Percentiles rank a stretch among this genome's conserved stretches.
phyloP scores from a whole-genome alignment of 116 monocot genomes.

The Cymodocea nodosa region DNA sequence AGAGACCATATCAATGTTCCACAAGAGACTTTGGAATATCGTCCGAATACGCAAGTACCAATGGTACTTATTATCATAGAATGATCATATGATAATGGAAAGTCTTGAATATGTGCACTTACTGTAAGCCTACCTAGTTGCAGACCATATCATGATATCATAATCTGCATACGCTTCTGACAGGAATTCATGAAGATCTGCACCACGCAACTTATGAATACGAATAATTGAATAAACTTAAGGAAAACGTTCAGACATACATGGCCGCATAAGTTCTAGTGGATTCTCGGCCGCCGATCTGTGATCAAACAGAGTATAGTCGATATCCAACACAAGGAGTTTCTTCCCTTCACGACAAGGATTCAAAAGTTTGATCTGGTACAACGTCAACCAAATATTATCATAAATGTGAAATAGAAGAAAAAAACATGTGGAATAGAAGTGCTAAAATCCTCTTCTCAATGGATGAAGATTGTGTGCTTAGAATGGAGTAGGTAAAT shows the following conservation, averaged over 20 bases:
- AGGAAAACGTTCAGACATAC: constrained; percentile 28
- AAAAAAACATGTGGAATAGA: too few relatives aligned
- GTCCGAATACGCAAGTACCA: too few relatives aligned
- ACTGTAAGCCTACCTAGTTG: constrained; percentile 57
- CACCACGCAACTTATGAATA: background rate
- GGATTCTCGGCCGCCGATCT: constrained; percentile 93
- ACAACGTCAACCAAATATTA: background rate
- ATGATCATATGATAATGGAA: too few relatives aligned
- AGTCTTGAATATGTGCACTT: background rate
- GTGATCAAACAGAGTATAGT: constrained; percentile 97
- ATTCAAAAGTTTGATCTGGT: constrained; percentile 72
- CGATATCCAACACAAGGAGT: constrained; percentile 92
- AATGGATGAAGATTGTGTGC: too few relatives aligned
- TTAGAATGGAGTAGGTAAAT: too few relatives aligned
- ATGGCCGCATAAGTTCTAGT: constrained; percentile 86
- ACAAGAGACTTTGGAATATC: background rate
- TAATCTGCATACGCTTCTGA: constrained; percentile 78
- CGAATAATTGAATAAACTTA: background rate
- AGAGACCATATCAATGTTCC: background rate
- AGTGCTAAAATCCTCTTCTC: too few relatives aligned
- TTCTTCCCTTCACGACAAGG: constrained; percentile 92
- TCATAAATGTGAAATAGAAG: background rate
- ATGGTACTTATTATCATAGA: too few relatives aligned
- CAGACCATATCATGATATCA: constrained; percentile 98
- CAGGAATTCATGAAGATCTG: constrained; percentile 98